Evolutionary conservation across 2,329 filamentous ascomycete species (phyloP).

Genomic region (Fusarium duplospermum): DNA sequence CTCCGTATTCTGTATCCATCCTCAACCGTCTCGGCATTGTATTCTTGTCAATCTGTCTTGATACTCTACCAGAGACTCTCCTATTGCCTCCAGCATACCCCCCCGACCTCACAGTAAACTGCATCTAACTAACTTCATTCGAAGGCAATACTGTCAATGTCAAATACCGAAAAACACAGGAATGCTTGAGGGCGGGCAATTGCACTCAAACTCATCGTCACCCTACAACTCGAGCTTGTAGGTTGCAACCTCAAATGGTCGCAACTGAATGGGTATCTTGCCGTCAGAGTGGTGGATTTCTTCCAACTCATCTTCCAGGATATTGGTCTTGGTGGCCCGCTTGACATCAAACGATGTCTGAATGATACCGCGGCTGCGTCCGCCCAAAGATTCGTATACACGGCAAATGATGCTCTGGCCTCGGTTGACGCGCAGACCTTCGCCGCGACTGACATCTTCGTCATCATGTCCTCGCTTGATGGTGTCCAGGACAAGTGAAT

Average conservation of each 20-base stretch:
- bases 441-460: constrained; percentile 73
- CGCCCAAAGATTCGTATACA: constrained; percentile 90
- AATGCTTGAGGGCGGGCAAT: constrained; percentile 37
- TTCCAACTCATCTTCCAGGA: constrained; percentile 88
- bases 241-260: constrained; percentile 88
- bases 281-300: constrained; percentile 64
- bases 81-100: not conserved
- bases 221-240: constrained; percentile 71
- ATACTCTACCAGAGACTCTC: not conserved
- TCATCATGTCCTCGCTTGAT: constrained; percentile 95
- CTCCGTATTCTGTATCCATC: constrained; percentile 8
- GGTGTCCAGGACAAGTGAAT: constrained; percentile 83
- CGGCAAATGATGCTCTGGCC: constrained; percentile 85
- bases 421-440: constrained; percentile 71
- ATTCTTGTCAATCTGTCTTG: not conserved
- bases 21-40: not conserved
- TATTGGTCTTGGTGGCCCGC: constrained; percentile 84
- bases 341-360: constrained; percentile 76
- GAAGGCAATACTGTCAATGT: constrained; percentile 9
- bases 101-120: not conserved
- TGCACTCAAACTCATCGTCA: constrained; percentile 41
- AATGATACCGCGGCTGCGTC: constrained; percentile 78
- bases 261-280: constrained; percentile 72
- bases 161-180: constrained; percentile 30
- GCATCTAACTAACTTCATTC: not conserved